Evolutionary conservation across 2,329 filamentous ascomycete species (phyloP).

Genomic region (Colletotrichum incanum): DNA sequence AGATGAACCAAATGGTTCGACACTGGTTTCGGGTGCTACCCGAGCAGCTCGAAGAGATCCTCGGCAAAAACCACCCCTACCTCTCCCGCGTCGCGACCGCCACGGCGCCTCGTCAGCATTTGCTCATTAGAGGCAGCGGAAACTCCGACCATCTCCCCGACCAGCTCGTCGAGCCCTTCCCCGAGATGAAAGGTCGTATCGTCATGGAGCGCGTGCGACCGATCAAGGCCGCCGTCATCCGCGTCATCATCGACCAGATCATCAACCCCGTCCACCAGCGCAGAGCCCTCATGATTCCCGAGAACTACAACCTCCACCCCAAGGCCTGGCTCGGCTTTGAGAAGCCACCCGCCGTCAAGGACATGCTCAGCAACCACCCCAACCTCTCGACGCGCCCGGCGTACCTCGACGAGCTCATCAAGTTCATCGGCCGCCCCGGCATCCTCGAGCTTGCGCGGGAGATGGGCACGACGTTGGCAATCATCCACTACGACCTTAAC

Average conservation of each 20-base stretch:
- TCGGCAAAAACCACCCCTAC: constrained; percentile 12
- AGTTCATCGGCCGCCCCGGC: constrained; percentile 5
- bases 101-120: constrained; percentile 7
- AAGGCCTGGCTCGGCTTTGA: constrained; percentile 24
- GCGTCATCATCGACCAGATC: constrained; percentile 12
- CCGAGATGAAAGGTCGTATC: constrained; percentile 19
- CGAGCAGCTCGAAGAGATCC: constrained; percentile 6
- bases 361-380: not conserved
- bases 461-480: constrained; percentile 25
- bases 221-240: not conserved
- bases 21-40: constrained; percentile 17
- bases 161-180: constrained; percentile 4
- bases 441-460: constrained; percentile 10
- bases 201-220: constrained; percentile 23
- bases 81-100: constrained; percentile 1
- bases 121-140: not conserved
- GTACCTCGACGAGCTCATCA: constrained; percentile 32
- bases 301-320: constrained; percentile 29
- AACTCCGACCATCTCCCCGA: not conserved
- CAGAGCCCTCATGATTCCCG: not conserved
- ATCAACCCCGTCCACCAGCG: not conserved
- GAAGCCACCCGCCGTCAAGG: not conserved
- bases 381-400: constrained; percentile 11
- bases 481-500: constrained; percentile 30
- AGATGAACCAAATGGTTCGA: not conserved